phyloP scores from a whole-genome alignment of 768 basidiomycete genomes.

The Auricularia sp. region DNA sequence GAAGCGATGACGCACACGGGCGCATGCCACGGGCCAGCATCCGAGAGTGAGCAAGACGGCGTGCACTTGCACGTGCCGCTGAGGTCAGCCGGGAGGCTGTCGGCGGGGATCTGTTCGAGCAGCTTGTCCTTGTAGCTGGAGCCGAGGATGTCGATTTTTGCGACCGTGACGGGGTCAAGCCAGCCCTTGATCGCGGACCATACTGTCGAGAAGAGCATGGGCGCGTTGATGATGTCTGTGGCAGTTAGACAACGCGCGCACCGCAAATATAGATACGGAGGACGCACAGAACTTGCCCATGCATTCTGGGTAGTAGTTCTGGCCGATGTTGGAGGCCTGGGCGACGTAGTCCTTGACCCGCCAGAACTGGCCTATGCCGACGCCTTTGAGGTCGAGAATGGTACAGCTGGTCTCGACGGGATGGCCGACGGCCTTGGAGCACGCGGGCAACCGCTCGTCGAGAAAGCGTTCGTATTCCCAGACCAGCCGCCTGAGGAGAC shows the following conservation, averaged over 20 bases:
- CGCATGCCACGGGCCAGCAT: slow-evolving; percentile 84
- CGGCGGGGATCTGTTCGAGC: slow-evolving; percentile 67
- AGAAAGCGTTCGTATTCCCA: slow-evolving; percentile 89
- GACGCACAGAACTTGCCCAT: slow-evolving; percentile 83
- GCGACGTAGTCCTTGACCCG: slow-evolving; percentile 88
- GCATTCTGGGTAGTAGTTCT: slow-evolving; percentile 84
- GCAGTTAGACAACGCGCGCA: neutral
- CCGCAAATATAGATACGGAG: neutral
- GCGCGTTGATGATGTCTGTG: slow-evolving; percentile 83
- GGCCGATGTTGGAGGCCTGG: slow-evolving; percentile 65
- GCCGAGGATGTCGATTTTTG: slow-evolving; percentile 89
- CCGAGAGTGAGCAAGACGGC: slow-evolving; percentile 77
- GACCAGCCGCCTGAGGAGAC: slow-evolving; percentile 81
- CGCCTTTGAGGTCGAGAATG: slow-evolving; percentile 72
- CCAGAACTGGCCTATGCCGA: slow-evolving; percentile 66
- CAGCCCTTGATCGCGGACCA: slow-evolving; percentile 87
- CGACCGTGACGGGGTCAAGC: slow-evolving; percentile 91
- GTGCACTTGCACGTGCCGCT: slow-evolving; percentile 72
- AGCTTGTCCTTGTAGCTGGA: slow-evolving; percentile 62
- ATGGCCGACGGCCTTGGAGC: slow-evolving; percentile 60
- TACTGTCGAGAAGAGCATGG: slow-evolving; percentile 81
- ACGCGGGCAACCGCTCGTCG: slow-evolving; percentile 68
- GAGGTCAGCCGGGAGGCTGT: slow-evolving; percentile 77
- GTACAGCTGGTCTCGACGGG: slow-evolving; percentile 96
- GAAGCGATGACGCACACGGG: neutral